Evolutionary conservation across 306 rosid species (phyloP), one percentile per base, ranked within the genome.

Genomic region (Lagenaria siceraria): DNA sequence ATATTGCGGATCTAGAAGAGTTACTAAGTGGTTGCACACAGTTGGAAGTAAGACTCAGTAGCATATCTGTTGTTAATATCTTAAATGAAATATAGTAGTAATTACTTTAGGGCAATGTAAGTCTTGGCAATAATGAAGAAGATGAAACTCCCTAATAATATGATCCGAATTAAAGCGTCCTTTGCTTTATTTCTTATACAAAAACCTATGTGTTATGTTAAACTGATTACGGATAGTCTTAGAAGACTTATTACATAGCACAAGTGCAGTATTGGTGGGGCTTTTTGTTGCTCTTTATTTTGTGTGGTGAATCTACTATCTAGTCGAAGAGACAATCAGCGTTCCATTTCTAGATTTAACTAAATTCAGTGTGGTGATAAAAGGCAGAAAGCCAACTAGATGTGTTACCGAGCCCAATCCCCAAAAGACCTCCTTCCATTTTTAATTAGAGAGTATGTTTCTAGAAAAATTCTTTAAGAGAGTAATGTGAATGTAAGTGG

Each of bases 1-100:
- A 95, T 76, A 83, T 86, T 71, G 82, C 93, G 59, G 97, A 95
- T 89, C 86, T 95, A 84, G 90, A 90, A 82, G 97, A 90, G 80
- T 89, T 95, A 77, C 97, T 95, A 63, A 24, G 73, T 70, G 96
- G 98, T 81, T 95, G 97, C 88, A 69, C 87, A 72, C 89, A 79
- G 10, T 90, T 95, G 84, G 96, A 95, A 89, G 97, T 95, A 95
- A 91, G 98, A 31, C 82, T 70, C 64, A 48, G 78, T 59, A 27
- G 49, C 64, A 59, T 43, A 62, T 64, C 42, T 72, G 59, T 51
- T 56, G 58, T 71, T 29, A 21, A 38, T 25, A 46, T 40, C 10
- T n/a, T 17, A 17, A 53, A n/a, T 55, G 15, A n/a, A 43, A 11
- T 49, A n/a, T 52, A 14, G 17, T 42, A 59, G 75, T 46, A 46